Evolutionary conservation across 2,329 filamentous ascomycete species (phyloP).

Genomic region (Phialophora chinensis): DNA sequence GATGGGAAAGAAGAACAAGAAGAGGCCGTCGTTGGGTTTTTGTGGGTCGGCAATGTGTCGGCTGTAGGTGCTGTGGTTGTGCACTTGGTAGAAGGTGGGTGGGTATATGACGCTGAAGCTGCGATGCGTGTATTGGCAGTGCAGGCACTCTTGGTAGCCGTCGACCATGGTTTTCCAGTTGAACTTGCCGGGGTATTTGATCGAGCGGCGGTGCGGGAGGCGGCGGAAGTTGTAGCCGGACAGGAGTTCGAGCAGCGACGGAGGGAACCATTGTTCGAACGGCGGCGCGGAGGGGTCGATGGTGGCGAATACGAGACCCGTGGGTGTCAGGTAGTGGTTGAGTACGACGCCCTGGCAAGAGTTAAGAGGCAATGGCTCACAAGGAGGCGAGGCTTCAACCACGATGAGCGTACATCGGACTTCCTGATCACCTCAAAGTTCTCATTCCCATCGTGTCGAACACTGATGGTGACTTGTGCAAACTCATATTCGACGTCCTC

Average conservation of each 20-base stretch:
- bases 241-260: constrained; percentile 55
- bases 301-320: constrained; percentile 60
- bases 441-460: constrained; percentile 32
- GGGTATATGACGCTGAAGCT: constrained; percentile 62
- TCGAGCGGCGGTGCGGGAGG: constrained; percentile 58
- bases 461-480: constrained; percentile 42
- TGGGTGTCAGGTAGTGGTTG: constrained; percentile 54
- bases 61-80: constrained; percentile 62
- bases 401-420: constrained; percentile 31
- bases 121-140: constrained; percentile 65
- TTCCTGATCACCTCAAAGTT: constrained; percentile 33
- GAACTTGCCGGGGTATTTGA: constrained; percentile 62
- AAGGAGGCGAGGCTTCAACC: neutral
- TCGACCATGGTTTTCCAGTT: constrained; percentile 68
- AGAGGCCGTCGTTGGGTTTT: constrained; percentile 61
- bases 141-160: constrained; percentile 64
- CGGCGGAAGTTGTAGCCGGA: constrained; percentile 60
- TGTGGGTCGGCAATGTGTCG: constrained; percentile 62
- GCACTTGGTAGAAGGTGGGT: constrained; percentile 61
- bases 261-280: constrained; percentile 62
- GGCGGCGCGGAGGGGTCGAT: constrained; percentile 55
- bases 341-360: constrained; percentile 43
- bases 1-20: constrained; percentile 64
- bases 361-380: constrained; percentile 1
- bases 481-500: constrained; percentile 58